These are phyloP conservation scores for Spizellomyces punctatus DNA, from an alignment of 192 early-diverging fungal genomes.

Conservation along the genomic window DNA sequence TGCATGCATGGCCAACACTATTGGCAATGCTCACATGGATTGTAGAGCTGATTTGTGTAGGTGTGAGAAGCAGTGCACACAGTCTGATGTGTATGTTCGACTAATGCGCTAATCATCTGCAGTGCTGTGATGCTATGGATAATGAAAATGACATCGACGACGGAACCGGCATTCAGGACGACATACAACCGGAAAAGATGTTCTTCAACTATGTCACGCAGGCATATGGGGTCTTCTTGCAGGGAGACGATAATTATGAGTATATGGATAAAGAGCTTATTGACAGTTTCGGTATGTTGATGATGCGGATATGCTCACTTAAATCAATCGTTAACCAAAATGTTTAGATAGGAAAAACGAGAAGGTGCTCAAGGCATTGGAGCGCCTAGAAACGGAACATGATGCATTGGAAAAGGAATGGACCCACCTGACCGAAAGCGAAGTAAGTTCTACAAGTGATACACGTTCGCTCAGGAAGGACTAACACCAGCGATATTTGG, in stretches of 20 bases:
- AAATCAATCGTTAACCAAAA: background rate
- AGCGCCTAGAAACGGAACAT: slow-evolving; percentile 47
- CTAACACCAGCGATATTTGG: too few relatives aligned
- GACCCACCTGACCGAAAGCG: slow-evolving; percentile 23
- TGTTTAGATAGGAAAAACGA: slow-evolving; percentile 58
- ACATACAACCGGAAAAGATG: slow-evolving; percentile 54
- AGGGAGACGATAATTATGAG: slow-evolving; percentile 65
- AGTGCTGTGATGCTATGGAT: slow-evolving; percentile 62
- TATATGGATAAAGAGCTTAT: slow-evolving; percentile 60
- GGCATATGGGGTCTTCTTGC: slow-evolving; percentile 68
- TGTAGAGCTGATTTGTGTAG: slow-evolving; percentile 68
- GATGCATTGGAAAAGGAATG: slow-evolving; percentile 56
- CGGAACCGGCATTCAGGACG: slow-evolving; percentile 8
- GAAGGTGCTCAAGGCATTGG: slow-evolving; percentile 43
- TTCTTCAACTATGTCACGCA: slow-evolving; percentile 72
- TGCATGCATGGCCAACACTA: slow-evolving; percentile 72
- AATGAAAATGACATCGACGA: slow-evolving; percentile 18
- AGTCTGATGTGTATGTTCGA: background rate
- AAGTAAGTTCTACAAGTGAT: slow-evolving; percentile 10
- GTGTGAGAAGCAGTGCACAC: background rate
- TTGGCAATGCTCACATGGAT: slow-evolving; percentile 77
- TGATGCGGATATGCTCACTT: background rate
- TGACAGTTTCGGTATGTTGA: slow-evolving; percentile 52
- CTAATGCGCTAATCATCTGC: background rate
- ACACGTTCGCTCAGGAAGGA: background rate